Base-by-base conservation (phyloP, 2,329 filamentous ascomycete species). In the Pseudocercospora cruenta region DNA sequence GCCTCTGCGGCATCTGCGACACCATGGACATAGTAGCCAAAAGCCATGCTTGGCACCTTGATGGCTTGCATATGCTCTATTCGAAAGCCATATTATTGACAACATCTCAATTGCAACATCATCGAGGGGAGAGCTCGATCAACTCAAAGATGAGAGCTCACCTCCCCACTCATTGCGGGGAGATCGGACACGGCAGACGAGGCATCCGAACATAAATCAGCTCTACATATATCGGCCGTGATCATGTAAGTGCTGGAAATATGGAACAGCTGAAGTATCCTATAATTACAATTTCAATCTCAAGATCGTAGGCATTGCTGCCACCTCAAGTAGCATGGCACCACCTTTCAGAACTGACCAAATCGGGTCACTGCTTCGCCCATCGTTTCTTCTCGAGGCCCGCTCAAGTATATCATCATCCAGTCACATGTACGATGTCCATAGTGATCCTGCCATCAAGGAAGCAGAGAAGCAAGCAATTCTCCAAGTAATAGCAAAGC, bases 321-420 rank as follows among this genome's bases (percentile, higher is more conserved):
- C 43, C 14, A 49, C 16, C n/a, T 16, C 19, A 45, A 22, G 16
- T 31, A 59, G 43, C 16, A 72, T 71, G 69, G 58, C 64, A 3
- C 85, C 86, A 45, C 89, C 87, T 54, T 91, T 90, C 78, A 84
- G 90, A 73, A 88, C 88, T 64, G 90, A 92, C 78, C 90, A 92
- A 69, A 84, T 91, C 66, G 90, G 90, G 61, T 91, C 89, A 12
- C 82, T 92, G 45, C 84, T 91, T 58, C 87, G 90, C 22, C 88
- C 89, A 0, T 77, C 86, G 60, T 79, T 83, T 49, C 84, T 92
- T 9, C 81, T 90, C 21, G 81, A 86, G 55, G 85, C 85, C 55
- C 82, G 89, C 76, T 79, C 82, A 69, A 61, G 21, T 43, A 45
- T 67, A 2, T 63, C 66, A 10, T 67, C 67, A 22, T 54, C 87